These are phyloP conservation scores for Annulohypoxylon bovei DNA, from an alignment of 495 filamentous ascomycete genomes.

Conservation along the genomic window DNA sequence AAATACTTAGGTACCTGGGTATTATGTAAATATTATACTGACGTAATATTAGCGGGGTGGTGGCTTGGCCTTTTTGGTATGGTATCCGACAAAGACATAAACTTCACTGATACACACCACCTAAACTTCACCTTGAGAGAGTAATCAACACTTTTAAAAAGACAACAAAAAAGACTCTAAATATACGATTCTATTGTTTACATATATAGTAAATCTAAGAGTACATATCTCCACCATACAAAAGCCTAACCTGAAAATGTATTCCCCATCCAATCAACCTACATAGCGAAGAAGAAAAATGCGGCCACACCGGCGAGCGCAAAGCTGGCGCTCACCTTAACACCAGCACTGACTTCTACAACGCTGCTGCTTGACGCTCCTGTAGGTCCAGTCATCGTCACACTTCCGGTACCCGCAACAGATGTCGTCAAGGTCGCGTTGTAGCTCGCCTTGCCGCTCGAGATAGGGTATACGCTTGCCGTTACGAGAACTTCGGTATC, in stretches of 20 bases:
- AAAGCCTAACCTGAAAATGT: background rate
- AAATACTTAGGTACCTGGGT: background rate
- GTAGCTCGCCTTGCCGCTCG: conserved; percentile 25
- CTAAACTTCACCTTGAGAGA: too few relatives aligned
- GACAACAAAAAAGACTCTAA: background rate
- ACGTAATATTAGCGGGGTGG: background rate
- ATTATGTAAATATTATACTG: background rate
- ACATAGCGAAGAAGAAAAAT: conserved; percentile 45
- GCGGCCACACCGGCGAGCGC: conserved; percentile 44
- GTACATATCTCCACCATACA: background rate
- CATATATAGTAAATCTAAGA: background rate
- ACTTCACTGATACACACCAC: background rate
- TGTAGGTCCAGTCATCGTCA: background rate
- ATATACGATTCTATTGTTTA: background rate
- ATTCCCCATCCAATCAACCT: conserved; percentile 14
- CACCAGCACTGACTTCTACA: conserved; percentile 42
- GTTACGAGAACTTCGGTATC: conserved; percentile 31
- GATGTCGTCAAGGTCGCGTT: conserved; percentile 36
- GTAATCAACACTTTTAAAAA: background rate
- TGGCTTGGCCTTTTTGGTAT: background rate
- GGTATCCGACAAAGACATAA: background rate
- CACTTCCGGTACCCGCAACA: background rate
- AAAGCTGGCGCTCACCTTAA: conserved; percentile 46
- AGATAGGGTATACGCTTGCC: conserved; percentile 32
- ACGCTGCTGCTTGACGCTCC: conserved; percentile 1